Percentiles rank a stretch among this genome's conserved stretches.
These are phyloP conservation scores for Colletotrichum camelliae DNA, from an alignment of 2,329 filamentous ascomycete species.

Conservation along the genomic window DNA sequence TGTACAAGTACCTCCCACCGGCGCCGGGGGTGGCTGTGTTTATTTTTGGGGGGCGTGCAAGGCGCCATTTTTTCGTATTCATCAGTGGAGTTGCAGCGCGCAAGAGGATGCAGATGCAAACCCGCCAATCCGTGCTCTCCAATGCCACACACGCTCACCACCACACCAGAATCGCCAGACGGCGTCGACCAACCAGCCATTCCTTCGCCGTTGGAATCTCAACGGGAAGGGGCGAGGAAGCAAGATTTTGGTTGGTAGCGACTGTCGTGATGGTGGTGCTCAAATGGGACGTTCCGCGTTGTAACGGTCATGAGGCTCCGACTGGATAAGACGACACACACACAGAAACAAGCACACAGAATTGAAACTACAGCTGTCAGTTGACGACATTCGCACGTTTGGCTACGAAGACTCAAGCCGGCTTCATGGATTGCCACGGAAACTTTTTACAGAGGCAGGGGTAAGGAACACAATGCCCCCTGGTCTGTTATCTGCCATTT, in stretches of 20 bases:
- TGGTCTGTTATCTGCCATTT: background rate
- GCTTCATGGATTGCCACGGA: background rate
- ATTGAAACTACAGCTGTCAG: background rate
- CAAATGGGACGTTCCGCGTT: background rate
- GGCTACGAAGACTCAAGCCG: background rate
- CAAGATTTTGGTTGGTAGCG: background rate
- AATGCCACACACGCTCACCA: background rate
- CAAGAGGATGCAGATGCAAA: background rate
- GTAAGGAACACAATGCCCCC: background rate
- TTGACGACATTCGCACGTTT: background rate
- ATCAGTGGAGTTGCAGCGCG: conserved; percentile 1
- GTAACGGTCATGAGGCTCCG: background rate
- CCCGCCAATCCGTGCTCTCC: background rate
- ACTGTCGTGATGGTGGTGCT: background rate
- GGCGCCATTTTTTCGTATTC: conserved; percentile 22
- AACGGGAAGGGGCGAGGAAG: background rate
- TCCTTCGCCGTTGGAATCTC: background rate
- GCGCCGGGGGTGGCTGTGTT: background rate
- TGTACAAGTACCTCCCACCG: no score
- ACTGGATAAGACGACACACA: background rate
- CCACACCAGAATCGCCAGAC: background rate
- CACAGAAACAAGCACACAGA: background rate
- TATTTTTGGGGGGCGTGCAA: background rate
- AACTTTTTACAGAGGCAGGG: background rate
- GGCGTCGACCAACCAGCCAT: background rate